Base-by-base conservation (phyloP, 176 grass and related monocot species). In the Musa schizocarpa region DNA sequence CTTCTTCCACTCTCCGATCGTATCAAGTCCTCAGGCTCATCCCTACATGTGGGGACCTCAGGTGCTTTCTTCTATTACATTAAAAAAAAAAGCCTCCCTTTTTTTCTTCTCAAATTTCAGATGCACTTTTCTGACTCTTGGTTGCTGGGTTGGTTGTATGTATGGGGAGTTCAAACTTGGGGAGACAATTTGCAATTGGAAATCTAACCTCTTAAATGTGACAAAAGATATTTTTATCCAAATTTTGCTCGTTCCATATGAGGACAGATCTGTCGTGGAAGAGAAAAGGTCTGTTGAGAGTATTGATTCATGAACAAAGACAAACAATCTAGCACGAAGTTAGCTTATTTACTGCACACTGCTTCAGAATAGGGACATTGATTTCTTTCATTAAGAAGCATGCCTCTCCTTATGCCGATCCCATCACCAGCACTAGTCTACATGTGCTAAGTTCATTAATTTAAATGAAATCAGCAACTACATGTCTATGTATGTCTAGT, bases 31-130 rank as follows among this genome's bases (percentile, higher is more conserved):
- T 75, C 96, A 99, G 75, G 84, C 82, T 34, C 96, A 99, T 86
- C 91, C 91, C 49, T 99, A 92, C 76, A 95, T 99, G 96, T 99
- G 96, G 96, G 96, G 91, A 77, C 72, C 88, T 84, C 96, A 94
- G 83, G 96, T 95, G 27, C 51, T 59, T 57, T 85, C 68, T 69
- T 6, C 34, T 43, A 43, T 43, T 43, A 43, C 34, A 43, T 43
- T n/a, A n/a, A 0, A 6, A 43, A 43, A 43, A 0, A 43, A 43
- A 43, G 0, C 34, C 34, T 43, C 16, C 3, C 17, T 53, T 49
- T 49, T 14, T 50, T 2, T 70, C 8, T 43, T 50, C 3, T 43
- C 34, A n/a, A 6, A 51, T 70, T 70, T 50, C 19, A n/a, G 19
- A 10, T 52, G 8, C 34, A 70, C 16, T 50, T 70, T 2, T 51